Evolutionary conservation across 116 monocot genomes (phyloP).

Genomic region (Posidonia oceanica): DNA sequence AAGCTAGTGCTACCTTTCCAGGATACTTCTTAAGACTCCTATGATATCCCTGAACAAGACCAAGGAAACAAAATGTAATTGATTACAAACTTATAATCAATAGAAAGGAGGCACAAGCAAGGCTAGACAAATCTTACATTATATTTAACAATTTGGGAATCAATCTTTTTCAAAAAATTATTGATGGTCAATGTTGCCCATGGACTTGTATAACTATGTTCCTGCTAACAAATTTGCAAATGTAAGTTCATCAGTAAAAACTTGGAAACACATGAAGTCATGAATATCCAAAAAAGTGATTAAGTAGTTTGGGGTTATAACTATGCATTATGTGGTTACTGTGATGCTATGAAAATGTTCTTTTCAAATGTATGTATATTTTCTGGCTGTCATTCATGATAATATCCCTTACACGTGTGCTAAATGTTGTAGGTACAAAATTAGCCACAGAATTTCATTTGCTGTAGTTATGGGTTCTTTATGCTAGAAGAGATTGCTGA

Average conservation of each 20-base stretch:
- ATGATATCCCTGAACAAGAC: conserved; percentile 54
- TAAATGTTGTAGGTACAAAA: too few species aligned
- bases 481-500: too few species aligned
- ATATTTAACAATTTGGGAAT: conserved; percentile 37
- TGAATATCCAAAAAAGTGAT: too few species aligned
- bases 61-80: neutral
- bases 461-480: too few species aligned
- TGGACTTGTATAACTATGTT: conserved; percentile 31
- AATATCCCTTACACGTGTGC: too few species aligned
- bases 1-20: conserved; percentile 62
- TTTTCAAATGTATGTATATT: too few species aligned
- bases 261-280: too few species aligned
- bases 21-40: conserved; percentile 50
- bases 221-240: conserved; percentile 8
- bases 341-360: too few species aligned
- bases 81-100: neutral
- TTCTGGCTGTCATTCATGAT: too few species aligned
- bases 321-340: neutral
- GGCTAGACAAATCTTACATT: conserved; percentile 27
- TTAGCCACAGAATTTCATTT: too few species aligned
- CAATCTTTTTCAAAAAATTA: conserved; percentile 38
- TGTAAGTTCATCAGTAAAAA: too few species aligned
- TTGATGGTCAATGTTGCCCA: conserved; percentile 44
- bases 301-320: too few species aligned
- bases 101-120: neutral